These are phyloP conservation scores for Trametes cinnabarina DNA, from an alignment of 768 basidiomycete genomes.

Conservation along the genomic window DNA sequence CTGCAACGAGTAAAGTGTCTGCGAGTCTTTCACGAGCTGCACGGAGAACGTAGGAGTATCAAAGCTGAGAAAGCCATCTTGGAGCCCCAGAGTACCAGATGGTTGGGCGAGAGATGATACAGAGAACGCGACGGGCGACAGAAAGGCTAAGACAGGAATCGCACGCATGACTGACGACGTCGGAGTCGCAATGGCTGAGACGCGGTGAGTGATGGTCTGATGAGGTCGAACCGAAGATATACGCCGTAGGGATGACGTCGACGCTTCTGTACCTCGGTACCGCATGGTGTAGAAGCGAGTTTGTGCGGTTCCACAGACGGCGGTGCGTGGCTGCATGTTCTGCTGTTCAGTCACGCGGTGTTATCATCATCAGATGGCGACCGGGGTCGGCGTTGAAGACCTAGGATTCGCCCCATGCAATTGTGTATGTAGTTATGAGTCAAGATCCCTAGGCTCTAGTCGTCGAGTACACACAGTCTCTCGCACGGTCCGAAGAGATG, in stretches of 20 bases:
- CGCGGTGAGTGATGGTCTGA: not conserved
- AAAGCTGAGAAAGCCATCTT: constrained; percentile 47
- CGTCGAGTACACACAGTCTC: no score
- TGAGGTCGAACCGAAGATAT: not conserved
- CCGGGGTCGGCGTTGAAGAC: no score
- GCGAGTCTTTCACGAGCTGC: constrained; percentile 54
- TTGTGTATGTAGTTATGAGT: no score
- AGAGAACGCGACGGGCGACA: not conserved
- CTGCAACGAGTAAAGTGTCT: constrained; percentile 52
- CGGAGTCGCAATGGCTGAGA: no score
- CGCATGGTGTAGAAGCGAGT: not conserved
- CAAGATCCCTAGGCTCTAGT: no score
- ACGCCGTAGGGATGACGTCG: not conserved
- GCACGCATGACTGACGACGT: not conserved
- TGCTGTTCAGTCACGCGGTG: not conserved
- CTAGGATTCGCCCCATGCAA: no score
- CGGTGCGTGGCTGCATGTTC: not conserved
- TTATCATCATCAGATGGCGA: no score
- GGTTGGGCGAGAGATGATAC: not conserved
- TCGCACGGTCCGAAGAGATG: no score
- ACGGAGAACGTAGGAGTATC: constrained; percentile 44
- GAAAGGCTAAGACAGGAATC: not conserved
- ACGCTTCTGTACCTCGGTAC: not conserved
- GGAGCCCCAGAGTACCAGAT: constrained; percentile 40
- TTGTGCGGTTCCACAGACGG: not conserved